A percentile compares a stretch with the other conserved stretches of the same genome.
These are phyloP conservation scores for Citrus maxima DNA, from an alignment of 345 rosid species.

Conservation along the genomic window DNA sequence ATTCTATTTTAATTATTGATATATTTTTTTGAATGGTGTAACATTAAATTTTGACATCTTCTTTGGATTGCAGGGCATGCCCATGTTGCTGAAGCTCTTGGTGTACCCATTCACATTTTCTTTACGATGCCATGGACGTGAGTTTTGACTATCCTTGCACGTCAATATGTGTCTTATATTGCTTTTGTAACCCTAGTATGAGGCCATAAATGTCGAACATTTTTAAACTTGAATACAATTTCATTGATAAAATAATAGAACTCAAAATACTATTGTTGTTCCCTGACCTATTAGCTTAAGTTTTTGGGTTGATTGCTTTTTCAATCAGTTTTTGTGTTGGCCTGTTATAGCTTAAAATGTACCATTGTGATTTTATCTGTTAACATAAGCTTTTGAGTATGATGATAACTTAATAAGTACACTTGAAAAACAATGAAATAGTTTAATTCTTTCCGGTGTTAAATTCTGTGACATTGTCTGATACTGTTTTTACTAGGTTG, in stretches of 20 bases:
- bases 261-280: neutral
- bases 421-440: neutral
- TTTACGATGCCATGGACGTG: conserved; percentile 99
- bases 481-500: neutral
- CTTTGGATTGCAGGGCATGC: conserved; percentile 69
- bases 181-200: neutral
- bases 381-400: neutral
- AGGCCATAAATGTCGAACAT: neutral
- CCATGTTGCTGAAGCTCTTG: conserved; percentile 98
- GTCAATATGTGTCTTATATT: neutral
- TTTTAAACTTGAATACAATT: neutral
- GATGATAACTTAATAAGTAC: neutral
- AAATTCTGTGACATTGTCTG: neutral
- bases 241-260: neutral
- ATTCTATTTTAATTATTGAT: conserved; percentile 3
- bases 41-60: conserved; percentile 9
- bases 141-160: conserved; percentile 37
- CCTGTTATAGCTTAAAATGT: neutral
- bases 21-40: neutral
- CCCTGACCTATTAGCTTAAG: neutral
- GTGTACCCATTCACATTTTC: conserved; percentile 93
- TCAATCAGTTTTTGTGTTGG: no score
- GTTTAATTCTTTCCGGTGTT: neutral
- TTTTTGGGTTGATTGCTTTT: neutral
- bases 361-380: neutral